Evolutionary conservation across 176 grass and related monocot species (phyloP).

Genomic region (Bonia amplexicaulis): DNA sequence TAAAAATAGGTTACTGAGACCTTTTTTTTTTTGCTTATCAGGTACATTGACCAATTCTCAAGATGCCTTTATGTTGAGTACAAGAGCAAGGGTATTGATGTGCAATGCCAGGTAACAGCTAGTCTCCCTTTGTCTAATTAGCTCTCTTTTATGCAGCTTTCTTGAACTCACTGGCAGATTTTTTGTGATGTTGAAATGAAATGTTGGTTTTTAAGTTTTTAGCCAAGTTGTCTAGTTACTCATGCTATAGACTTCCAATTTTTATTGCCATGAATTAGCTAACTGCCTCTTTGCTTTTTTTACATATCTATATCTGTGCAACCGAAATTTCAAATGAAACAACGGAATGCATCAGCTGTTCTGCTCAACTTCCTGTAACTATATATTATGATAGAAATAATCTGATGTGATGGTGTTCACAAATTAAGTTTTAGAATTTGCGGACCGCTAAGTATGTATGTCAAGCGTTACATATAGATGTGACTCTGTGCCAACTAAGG

Average conservation of each 20-base stretch:
- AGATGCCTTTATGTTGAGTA: conserved; percentile 87
- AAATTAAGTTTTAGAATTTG: conserved; percentile 1
- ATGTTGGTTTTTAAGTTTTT: neutral
- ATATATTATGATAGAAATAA: neutral
- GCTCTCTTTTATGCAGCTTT: neutral
- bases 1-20: neutral
- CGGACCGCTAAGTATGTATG: neutral
- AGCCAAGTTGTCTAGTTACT: neutral
- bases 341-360: neutral
- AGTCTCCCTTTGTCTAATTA: conserved; percentile 1
- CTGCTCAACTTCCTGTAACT: neutral
- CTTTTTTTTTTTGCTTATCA: conserved; percentile 5
- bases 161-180: neutral
- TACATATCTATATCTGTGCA: neutral
- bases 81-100: conserved; percentile 91
- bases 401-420: neutral
- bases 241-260: neutral
- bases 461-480: neutral
- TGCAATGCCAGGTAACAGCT: conserved; percentile 77
- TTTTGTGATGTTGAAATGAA: neutral
- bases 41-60: conserved; percentile 88
- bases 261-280: neutral
- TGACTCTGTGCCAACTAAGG: neutral
- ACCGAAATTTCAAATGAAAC: neutral
- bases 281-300: neutral